Conservation (phyloP, 345 rosid genomes). For the Melaleuca quinquenervia region DNA sequence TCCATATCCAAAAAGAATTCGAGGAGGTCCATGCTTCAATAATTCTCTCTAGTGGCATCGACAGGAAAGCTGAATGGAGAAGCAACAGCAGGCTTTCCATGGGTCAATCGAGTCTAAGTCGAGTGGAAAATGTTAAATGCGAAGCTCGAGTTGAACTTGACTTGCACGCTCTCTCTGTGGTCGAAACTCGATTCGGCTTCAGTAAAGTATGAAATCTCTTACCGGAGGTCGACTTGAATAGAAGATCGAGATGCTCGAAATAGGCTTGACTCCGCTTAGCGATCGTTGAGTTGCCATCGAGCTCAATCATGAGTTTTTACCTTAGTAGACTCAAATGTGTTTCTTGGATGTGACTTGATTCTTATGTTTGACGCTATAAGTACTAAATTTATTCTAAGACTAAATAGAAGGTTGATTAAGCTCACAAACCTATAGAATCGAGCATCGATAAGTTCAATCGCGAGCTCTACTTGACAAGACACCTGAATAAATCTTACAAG, state of each 20-base stretch:
- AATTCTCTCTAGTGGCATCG: background rate
- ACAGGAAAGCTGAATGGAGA: background rate
- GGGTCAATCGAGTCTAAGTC: background rate
- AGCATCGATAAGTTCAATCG: background rate
- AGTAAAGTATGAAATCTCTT: background rate
- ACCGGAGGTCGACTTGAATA: background rate
- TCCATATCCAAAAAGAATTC: background rate
- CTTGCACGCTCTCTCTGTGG: background rate
- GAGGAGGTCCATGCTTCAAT: background rate
- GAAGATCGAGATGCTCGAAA: background rate
- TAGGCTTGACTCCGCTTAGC: background rate
- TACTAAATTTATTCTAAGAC: background rate
- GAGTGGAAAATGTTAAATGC: background rate
- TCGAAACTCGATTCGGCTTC: background rate
- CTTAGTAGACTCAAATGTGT: background rate
- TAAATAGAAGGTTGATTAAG: background rate
- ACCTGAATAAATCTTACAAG: background rate
- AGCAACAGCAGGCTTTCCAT: background rate
- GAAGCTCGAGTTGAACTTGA: background rate
- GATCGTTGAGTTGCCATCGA: background rate
- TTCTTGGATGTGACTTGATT: background rate
- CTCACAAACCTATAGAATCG: background rate
- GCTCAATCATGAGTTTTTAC: background rate
- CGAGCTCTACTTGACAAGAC: background rate
- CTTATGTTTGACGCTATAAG: background rate